A percentile compares a stretch with the other conserved stretches of the same genome.
Conservation (phyloP, 1,139 yeast species). For the Hemisphaericaspora subhashii region DNA sequence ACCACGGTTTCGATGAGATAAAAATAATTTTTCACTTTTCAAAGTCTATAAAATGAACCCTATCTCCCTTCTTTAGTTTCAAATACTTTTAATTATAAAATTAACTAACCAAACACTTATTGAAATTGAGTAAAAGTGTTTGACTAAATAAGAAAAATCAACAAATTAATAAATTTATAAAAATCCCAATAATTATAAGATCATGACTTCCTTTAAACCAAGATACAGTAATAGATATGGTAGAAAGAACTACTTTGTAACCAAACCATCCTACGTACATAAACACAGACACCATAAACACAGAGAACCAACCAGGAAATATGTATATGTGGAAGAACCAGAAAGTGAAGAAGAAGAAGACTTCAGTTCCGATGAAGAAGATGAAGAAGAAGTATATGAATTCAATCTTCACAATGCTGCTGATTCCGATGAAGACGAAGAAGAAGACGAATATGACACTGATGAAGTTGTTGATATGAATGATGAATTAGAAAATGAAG, state of each 20-base stretch:
- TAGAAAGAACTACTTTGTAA: constrained; percentile 12
- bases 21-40: constrained; percentile 1
- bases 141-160: neutral
- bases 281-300: constrained; percentile 11
- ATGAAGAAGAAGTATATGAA: constrained; percentile 24
- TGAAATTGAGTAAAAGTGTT: neutral
- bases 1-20: neutral
- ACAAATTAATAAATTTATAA: neutral
- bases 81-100: neutral
- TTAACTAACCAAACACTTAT: neutral
- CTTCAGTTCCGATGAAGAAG: constrained; percentile 16
- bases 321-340: constrained; percentile 45
- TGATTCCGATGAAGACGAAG: constrained; percentile 10
- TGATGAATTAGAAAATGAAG: constrained; percentile 39
- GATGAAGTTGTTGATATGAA: constrained; percentile 33
- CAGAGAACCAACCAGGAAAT: constrained; percentile 31
- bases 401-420: constrained; percentile 24
- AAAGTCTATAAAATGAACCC: constrained; percentile 5
- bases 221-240: constrained; percentile 14
- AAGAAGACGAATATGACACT: constrained; percentile 12
- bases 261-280: constrained; percentile 13
- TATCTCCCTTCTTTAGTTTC: neutral
- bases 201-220: constrained; percentile 16
- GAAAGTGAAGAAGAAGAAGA: constrained; percentile 28
- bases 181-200: neutral